Conservation (phyloP, 2,329 filamentous ascomycete genomes). For the Anisogramma anomala region DNA sequence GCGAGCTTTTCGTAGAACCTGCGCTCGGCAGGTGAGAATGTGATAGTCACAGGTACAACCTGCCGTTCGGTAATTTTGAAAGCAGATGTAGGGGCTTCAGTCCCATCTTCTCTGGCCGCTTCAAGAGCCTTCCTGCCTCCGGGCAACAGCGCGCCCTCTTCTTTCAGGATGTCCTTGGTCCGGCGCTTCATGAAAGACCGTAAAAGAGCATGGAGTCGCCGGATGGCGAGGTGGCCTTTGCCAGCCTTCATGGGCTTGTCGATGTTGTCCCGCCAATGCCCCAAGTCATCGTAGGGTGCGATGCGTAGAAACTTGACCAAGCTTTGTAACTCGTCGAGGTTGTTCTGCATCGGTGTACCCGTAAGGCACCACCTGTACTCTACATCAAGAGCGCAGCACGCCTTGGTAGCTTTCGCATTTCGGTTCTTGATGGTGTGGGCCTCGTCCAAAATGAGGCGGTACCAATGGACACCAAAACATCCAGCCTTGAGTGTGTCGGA, state of each 20-base stretch:
- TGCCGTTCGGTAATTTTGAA: conserved; percentile 92
- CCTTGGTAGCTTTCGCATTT: conserved; percentile 89
- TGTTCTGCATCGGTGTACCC: conserved; percentile 96
- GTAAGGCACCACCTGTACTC: conserved; percentile 95
- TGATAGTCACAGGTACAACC: conserved; percentile 65
- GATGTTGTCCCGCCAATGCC: conserved; percentile 84
- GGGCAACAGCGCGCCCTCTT: conserved; percentile 68
- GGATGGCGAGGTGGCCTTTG: conserved; percentile 78
- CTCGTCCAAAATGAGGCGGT: conserved; percentile 88
- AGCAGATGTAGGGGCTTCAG: conserved; percentile 42
- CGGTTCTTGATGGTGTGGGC: conserved; percentile 98
- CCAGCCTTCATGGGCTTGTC: conserved; percentile 82
- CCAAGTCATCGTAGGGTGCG: conserved; percentile 76
- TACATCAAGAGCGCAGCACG: conserved; percentile 71
- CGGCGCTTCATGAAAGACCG: conserved; percentile 97
- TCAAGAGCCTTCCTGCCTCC: conserved; percentile 49
- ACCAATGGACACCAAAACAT: conserved; percentile 89
- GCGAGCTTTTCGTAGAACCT: conserved; percentile 79
- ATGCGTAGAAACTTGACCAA: conserved; percentile 87
- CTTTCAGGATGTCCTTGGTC: conserved; percentile 91
- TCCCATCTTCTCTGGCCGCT: conserved; percentile 35
- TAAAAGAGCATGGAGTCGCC: conserved; percentile 70
- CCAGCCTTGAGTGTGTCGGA: conserved; percentile 58
- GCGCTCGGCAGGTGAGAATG: conserved; percentile 70
- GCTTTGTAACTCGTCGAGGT: conserved; percentile 89